Evolutionary conservation across 192 early-diverging fungal genomes (phyloP).

Genomic region (Allomyces macrogynus): DNA sequence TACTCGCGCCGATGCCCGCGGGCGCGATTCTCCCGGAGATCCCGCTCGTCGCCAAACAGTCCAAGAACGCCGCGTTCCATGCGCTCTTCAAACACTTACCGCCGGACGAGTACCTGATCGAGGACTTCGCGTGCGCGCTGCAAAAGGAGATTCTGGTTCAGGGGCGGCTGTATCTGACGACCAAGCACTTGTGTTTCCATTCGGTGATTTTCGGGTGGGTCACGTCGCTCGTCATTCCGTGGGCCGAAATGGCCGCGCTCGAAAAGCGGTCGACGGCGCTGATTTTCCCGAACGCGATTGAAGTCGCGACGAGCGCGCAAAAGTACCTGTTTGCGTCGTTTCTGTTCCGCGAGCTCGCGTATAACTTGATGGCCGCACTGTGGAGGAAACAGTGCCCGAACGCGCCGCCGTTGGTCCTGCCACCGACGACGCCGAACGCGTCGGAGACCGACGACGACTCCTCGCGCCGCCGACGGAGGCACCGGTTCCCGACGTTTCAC

Average conservation of each 20-base stretch:
- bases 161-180: constrained; percentile 62
- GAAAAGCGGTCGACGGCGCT: constrained; percentile 68
- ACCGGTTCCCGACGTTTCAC: too few species aligned
- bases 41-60: too few species aligned
- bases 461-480: too few species aligned
- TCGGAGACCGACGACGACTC: too few species aligned
- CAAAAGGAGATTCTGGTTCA: constrained; percentile 79
- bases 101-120: constrained; percentile 26
- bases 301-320: constrained; percentile 47
- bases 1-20: too few species aligned
- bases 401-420: too few species aligned
- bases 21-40: too few species aligned
- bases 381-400: constrained; percentile 19
- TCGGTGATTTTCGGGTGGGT: constrained; percentile 82
- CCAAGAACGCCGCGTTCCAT: constrained; percentile 23
- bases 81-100: constrained; percentile 26
- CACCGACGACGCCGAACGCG: too few species aligned
- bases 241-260: constrained; percentile 57
- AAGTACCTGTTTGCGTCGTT: constrained; percentile 70
- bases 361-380: constrained; percentile 45
- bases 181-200: constrained; percentile 62
- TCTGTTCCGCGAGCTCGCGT: constrained; percentile 56
- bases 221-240: constrained; percentile 46
- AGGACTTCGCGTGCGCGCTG: constrained; percentile 62
- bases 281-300: constrained; percentile 75